These are phyloP conservation scores for Macrolepiota fuliginosa DNA, from an alignment of 768 basidiomycete genomes.

Conservation along the genomic window DNA sequence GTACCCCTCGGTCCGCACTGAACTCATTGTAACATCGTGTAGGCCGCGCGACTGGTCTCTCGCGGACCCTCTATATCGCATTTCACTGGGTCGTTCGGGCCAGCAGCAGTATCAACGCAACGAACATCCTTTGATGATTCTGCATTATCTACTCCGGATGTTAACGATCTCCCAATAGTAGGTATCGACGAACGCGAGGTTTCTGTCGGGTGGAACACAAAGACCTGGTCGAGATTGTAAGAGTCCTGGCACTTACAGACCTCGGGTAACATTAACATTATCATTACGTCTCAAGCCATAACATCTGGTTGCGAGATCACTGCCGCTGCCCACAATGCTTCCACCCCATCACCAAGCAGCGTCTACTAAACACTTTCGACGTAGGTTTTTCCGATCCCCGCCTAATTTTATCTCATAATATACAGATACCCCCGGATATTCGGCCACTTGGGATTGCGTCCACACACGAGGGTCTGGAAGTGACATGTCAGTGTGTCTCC, in stretches of 20 bases:
- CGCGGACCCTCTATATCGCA: not conserved
- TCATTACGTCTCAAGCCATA: slow-evolving; percentile 53
- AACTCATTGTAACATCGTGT: not conserved
- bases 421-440: slow-evolving; percentile 75
- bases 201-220: slow-evolving; percentile 70
- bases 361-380: slow-evolving; percentile 83
- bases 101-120: slow-evolving; percentile 20
- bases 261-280: not conserved
- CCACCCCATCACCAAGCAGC: slow-evolving; percentile 85
- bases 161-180: slow-evolving; percentile 46
- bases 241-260: slow-evolving; percentile 24
- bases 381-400: slow-evolving; percentile 35
- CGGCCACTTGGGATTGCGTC: slow-evolving; percentile 57
- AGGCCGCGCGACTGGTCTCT: not conserved
- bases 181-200: slow-evolving; percentile 60
- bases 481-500: slow-evolving; percentile 66
- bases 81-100: slow-evolving; percentile 17
- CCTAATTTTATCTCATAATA: not conserved
- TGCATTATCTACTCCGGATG: slow-evolving; percentile 21
- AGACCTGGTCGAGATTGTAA: slow-evolving; percentile 76
- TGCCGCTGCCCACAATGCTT: slow-evolving; percentile 88
- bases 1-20: not conserved
- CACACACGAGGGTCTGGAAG: slow-evolving; percentile 61
- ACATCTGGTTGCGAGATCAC: slow-evolving; percentile 91
- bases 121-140: slow-evolving; percentile 13